Evolutionary conservation across 2,329 filamentous ascomycete genomes (phyloP).

Genomic region (Amauroascus verrucosus): DNA sequence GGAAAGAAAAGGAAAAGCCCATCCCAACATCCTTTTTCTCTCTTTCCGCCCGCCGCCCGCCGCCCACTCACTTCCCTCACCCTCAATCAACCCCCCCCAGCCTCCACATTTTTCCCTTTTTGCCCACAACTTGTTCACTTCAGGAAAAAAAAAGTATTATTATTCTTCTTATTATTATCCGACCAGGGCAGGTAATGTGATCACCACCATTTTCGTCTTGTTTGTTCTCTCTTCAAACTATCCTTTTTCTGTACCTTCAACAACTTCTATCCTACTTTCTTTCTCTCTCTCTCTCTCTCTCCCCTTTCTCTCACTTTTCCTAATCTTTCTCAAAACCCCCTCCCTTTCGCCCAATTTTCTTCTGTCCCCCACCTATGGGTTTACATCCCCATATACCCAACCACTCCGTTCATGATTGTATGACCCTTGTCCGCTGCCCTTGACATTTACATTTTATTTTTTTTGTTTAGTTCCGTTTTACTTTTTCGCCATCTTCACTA

Average conservation of each 20-base stretch:
- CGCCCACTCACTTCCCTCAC: constrained; percentile 3
- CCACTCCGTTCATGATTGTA: constrained; percentile 21
- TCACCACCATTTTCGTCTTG: constrained; percentile 13
- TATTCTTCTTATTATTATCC: constrained; percentile 7
- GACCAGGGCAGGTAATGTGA: constrained; percentile 13
- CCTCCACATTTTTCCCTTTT: constrained; percentile 22
- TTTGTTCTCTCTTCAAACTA: constrained; percentile 6
- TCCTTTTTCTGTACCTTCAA: constrained; percentile 10
- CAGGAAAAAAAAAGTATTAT: too few relatives aligned
- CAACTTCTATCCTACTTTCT: constrained; percentile 17
- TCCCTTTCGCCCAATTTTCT: background rate
- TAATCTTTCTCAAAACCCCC: background rate
- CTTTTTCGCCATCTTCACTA: background rate
- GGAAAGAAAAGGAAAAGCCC: background rate
- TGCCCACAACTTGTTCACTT: constrained; percentile 5
- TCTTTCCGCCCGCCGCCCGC: background rate
- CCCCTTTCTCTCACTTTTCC: constrained; percentile 10
- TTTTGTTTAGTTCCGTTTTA: constrained; percentile 1
- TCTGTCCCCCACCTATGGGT: constrained; percentile 12
- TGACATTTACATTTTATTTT: too few relatives aligned
- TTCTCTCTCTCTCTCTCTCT: constrained; percentile 10
- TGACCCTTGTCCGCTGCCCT: constrained; percentile 22
- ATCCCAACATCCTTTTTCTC: background rate
- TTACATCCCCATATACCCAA: constrained; percentile 14
- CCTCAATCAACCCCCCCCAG: constrained; percentile 16